These are phyloP conservation scores for Fusarium sp. DNA, from an alignment of 2,329 filamentous ascomycete genomes.

Conservation along the genomic window DNA sequence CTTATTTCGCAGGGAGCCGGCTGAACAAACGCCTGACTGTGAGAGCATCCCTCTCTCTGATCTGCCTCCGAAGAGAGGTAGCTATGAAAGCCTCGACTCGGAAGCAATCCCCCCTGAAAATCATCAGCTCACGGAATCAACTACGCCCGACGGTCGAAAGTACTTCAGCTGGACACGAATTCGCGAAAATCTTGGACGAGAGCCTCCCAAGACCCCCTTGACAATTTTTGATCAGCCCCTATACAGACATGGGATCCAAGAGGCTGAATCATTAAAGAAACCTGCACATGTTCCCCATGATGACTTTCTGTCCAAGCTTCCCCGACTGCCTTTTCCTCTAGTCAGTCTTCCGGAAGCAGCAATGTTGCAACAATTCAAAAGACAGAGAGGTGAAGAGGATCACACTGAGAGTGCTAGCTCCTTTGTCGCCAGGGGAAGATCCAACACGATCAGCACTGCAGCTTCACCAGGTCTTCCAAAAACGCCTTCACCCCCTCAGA, in stretches of 20 bases:
- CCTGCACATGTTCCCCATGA: slow-evolving; percentile 42
- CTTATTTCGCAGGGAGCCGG: slow-evolving; percentile 44
- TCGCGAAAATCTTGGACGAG: slow-evolving; percentile 43
- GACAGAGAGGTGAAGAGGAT: slow-evolving; percentile 56
- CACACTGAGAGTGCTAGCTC: slow-evolving; percentile 52
- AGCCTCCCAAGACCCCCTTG: slow-evolving; percentile 41
- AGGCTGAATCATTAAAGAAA: slow-evolving; percentile 17
- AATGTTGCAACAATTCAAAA: slow-evolving; percentile 52
- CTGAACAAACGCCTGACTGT: slow-evolving; percentile 6
- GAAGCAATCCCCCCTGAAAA: slow-evolving; percentile 26
- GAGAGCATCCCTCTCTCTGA: slow-evolving; percentile 42
- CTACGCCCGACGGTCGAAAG: neutral
- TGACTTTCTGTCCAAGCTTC: slow-evolving; percentile 44
- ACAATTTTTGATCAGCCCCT: slow-evolving; percentile 48
- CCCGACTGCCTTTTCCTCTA: slow-evolving; percentile 55
- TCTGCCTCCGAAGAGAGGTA: slow-evolving; percentile 46
- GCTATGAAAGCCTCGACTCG: slow-evolving; percentile 54
- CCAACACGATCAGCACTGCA: slow-evolving; percentile 53
- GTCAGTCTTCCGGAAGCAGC: slow-evolving; percentile 58
- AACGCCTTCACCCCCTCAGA: slow-evolving; percentile 48
- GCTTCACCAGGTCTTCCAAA: slow-evolving; percentile 46
- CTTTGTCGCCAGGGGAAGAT: slow-evolving; percentile 48
- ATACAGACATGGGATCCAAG: slow-evolving; percentile 37
- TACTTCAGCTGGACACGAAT: slow-evolving; percentile 51
- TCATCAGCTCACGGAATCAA: neutral